Base-by-base conservation (phyloP, 805 yeast genomes). In the Brettanomyces anomalus region DNA sequence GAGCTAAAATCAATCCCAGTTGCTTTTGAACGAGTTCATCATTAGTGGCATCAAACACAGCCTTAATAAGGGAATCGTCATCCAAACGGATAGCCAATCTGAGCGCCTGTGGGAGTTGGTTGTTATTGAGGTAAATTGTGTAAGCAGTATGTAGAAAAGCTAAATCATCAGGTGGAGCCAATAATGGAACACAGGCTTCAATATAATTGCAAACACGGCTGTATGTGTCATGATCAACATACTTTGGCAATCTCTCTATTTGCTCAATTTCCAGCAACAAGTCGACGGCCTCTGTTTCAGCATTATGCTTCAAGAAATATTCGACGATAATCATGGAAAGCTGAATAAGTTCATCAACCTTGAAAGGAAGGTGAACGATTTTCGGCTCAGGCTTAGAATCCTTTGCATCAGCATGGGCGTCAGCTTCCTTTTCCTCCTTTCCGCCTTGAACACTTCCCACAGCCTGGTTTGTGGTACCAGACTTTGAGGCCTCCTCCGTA, bases 271-370 rank as follows among this genome's bases (percentile, higher is more conserved):
- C 98, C 46, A 88, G 70, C 49, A 93, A 71, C 51, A 93, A 68
- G 65, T 93, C 99, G 20, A 93, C 95, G 1, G 98, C 98, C 59
- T 93, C 99, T 17, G 96, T 96, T 65, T 93, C 98, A 35, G 96
- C 97, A 59, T 93, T 90, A 66, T 90, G 97, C 57, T 85, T 79
- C 51, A 93, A 72, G 67, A 93, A 90, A 56, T 80, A 84, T 33
- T 96, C 96, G 33, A 85, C 89, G 52, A 93, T 80, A 52, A 81
- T 76, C 52, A 85, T 65, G 5, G 95, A 75, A 51, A 93, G 71
- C 38, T 74, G 70, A 43, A 83, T 64, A 49, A 93, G 68, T 26
- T 46, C 37, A 13, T 52, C 56, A 13, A 20, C 33, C 16, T 57
- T 58, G 21, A 45, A 43, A 21, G 31, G 31, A 24, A 24, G 10